phyloP scores from a whole-genome alignment of 768 basidiomycete genomes.

The Podaxis sp. region DNA sequence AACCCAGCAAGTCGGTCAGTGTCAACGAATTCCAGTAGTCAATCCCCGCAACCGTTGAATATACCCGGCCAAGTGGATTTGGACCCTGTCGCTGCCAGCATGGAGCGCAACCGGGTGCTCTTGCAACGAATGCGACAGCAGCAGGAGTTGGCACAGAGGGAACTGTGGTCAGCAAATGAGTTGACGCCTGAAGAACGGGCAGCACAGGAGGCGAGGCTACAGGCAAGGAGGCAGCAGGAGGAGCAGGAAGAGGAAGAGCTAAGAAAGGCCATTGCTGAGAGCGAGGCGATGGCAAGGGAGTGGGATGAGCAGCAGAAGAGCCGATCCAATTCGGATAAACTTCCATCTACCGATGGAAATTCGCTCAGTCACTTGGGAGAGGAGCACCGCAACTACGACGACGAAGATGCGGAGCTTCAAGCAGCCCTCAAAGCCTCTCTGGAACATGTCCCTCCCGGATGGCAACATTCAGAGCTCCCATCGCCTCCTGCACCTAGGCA shows the following conservation, averaged over 20 bases:
- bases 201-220: constrained; percentile 27
- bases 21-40: constrained; percentile 13
- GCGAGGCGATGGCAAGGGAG: constrained; percentile 38
- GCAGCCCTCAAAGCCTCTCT: constrained; percentile 84
- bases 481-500: constrained; percentile 9
- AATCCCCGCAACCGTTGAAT: neutral
- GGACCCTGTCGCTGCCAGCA: constrained; percentile 64
- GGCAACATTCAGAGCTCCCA: constrained; percentile 29
- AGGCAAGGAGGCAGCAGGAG: constrained; percentile 26
- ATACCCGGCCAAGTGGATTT: constrained; percentile 24
- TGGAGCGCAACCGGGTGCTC: constrained; percentile 56
- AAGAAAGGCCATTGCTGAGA: constrained; percentile 57
- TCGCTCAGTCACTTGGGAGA: neutral
- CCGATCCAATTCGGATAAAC: neutral
- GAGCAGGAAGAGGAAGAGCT: constrained; percentile 59
- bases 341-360: neutral
- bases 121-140: constrained; percentile 61
- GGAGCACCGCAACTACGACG: constrained; percentile 60
- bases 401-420: constrained; percentile 84
- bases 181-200: constrained; percentile 26
- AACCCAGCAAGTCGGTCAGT: constrained; percentile 8
- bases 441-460: constrained; percentile 55
- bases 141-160: constrained; percentile 64
- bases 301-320: neutral
- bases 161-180: constrained; percentile 41